Evolutionary conservation across 352 stramenopile genomes (phyloP), one percentile per base, ranked within the genome.

Genomic region (Phytophthora rubi): DNA sequence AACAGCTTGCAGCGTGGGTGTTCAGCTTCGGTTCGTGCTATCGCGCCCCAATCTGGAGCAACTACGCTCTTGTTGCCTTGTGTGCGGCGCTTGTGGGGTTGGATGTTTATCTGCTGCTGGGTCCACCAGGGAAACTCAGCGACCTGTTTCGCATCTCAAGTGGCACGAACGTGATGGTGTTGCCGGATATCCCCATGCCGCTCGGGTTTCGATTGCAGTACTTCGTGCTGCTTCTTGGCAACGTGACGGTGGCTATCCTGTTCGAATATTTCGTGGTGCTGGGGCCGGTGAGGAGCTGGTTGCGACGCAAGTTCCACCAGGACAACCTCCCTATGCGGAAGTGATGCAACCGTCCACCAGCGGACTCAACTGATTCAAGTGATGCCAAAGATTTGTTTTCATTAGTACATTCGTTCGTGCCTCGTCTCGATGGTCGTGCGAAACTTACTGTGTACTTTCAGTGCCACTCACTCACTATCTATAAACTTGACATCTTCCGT

Each of bases 141-240:
- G 79, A 86, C 45, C 39, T 62, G 15, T 84, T 86, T 65, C 76
- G 79, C 15, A 81, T 86, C 56, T 75, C 74, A 3, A 84, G 71
- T 45, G 71, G 63, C 35, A 84, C 79, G 10, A 86, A 85, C 52
- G 79, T 85, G 8, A 73, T 87, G 48, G 81, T 79, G 10, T 52
- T 87, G 16, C 79, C 81, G 2, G 73, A 85, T 39, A 87, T 87
- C 44, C 79, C 81, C 0, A 76, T 85, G 73, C 81, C 81, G 1
- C n/a, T 70, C 7, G 42, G 60, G 8, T 87, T 87, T 70, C 67
- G 79, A 52, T 47, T 32, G 30, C 62, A 85, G 53, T 75, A 83
- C 45, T 75, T 84, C 13, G 33, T 62, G 21, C 53, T 89, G 16
- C 55, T 81, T 2, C 13, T 77, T 1, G 75, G 65, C 8, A 85